phyloP scores from a whole-genome alignment of 148 eudicot species.

The Rhododendron ovatum region DNA sequence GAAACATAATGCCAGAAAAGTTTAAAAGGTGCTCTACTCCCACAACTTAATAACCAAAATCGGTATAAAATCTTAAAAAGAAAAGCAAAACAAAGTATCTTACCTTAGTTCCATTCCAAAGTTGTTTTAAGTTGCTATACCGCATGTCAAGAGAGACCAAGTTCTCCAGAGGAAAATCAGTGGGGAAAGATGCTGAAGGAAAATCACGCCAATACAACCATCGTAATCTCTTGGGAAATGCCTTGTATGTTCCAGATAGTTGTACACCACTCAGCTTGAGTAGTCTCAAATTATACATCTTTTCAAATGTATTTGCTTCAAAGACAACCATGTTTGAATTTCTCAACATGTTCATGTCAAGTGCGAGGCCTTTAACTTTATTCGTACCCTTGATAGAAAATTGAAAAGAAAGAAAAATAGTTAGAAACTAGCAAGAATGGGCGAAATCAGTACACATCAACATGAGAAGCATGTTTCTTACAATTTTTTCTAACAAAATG shows the following conservation, averaged over 20 bases:
- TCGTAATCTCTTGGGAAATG: not conserved
- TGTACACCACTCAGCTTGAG: not conserved
- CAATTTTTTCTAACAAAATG: not conserved
- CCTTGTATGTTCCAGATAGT: not conserved
- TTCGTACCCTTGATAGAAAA: not conserved
- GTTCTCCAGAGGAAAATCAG: not conserved
- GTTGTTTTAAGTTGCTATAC: not conserved
- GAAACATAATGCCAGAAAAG: not conserved
- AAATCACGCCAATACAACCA: not conserved
- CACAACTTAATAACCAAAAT: no score
- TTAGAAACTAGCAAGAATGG: not conserved
- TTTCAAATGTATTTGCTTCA: not conserved
- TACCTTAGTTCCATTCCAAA: not conserved
- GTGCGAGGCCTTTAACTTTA: not conserved
- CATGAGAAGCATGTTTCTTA: not conserved
- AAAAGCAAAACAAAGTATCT: not conserved
- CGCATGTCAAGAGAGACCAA: not conserved
- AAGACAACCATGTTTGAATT: not conserved
- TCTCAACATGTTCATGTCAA: not conserved
- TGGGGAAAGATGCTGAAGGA: not conserved
- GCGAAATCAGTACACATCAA: not conserved
- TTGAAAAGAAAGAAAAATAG: not conserved
- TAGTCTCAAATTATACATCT: not conserved
- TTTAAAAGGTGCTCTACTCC: not conserved
- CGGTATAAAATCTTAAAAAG: not conserved